These are phyloP conservation scores for Boeremia exigua DNA, from an alignment of 2,329 filamentous ascomycete species.

Conservation along the genomic window DNA sequence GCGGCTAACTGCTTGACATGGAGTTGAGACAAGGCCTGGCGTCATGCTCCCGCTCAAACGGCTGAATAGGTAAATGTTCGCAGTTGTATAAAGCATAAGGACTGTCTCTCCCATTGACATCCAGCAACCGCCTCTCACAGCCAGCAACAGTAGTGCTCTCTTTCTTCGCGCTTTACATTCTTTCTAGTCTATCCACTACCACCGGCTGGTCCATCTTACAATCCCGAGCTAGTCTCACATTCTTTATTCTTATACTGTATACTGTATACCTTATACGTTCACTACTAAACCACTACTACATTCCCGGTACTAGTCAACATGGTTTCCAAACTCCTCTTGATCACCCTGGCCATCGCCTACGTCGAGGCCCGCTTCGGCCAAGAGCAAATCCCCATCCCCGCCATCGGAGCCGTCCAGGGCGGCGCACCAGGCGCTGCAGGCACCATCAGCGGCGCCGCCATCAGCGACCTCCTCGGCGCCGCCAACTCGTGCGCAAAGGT, in stretches of 20 bases:
- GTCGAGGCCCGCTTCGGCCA: slow-evolving; percentile 63
- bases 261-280: slow-evolving; percentile 15
- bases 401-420: slow-evolving; percentile 60
- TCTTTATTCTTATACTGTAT: slow-evolving; percentile 22
- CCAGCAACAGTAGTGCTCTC: slow-evolving; percentile 34
- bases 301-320: slow-evolving; percentile 35
- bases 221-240: slow-evolving; percentile 46
- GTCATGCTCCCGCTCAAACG: slow-evolving; percentile 24
- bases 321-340: slow-evolving; percentile 42
- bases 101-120: slow-evolving; percentile 16
- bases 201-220: slow-evolving; percentile 40
- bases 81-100: slow-evolving; percentile 36
- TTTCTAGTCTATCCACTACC: slow-evolving; percentile 32
- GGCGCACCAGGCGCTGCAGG: slow-evolving; percentile 66
- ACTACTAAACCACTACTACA: slow-evolving; percentile 11
- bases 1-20: not conserved
- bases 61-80: slow-evolving; percentile 10
- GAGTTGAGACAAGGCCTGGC: slow-evolving; percentile 15
- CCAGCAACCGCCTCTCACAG: slow-evolving; percentile 39
- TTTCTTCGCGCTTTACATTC: slow-evolving; percentile 26
- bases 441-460: slow-evolving; percentile 68
- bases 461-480: slow-evolving; percentile 67
- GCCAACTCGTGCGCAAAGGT: slow-evolving; percentile 71
- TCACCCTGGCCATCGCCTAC: slow-evolving; percentile 43
- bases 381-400: slow-evolving; percentile 65